These are phyloP conservation scores for Trichophyton rubrum DNA, from an alignment of 2,329 filamentous ascomycete genomes.

Conservation along the genomic window DNA sequence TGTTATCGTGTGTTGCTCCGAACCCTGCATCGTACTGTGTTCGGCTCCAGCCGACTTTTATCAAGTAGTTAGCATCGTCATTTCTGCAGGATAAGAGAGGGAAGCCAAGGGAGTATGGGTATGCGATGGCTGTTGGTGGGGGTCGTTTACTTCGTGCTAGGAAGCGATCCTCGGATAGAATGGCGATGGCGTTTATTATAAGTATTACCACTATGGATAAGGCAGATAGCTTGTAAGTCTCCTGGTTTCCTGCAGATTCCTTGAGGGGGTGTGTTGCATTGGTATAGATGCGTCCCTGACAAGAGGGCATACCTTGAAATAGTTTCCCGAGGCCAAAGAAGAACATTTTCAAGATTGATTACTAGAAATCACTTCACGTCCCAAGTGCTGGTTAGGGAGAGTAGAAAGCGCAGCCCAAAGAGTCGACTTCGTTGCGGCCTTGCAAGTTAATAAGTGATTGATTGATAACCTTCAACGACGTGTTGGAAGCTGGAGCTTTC, in stretches of 20 bases:
- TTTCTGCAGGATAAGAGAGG: neutral
- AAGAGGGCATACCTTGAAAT: constrained; percentile 49
- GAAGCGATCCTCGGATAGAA: constrained; percentile 91
- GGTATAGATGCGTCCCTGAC: neutral
- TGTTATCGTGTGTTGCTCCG: constrained; percentile 56
- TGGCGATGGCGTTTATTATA: constrained; percentile 82
- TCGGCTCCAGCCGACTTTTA: constrained; percentile 64
- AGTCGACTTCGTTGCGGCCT: too few relatives aligned
- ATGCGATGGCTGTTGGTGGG: neutral
- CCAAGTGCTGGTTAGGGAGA: neutral
- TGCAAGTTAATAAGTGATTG: too few relatives aligned
- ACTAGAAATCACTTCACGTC: constrained; percentile 1
- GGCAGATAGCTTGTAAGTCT: neutral
- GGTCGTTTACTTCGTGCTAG: constrained; percentile 56
- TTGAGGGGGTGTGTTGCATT: constrained; percentile 12
- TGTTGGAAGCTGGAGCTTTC: too few relatives aligned
- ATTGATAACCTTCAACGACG: too few relatives aligned
- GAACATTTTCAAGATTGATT: constrained; percentile 44
- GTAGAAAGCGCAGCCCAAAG: constrained; percentile 3
- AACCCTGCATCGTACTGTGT: constrained; percentile 58
- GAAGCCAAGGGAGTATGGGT: neutral
- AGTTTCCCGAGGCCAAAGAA: constrained; percentile 59
- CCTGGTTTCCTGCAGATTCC: neutral
- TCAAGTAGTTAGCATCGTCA: neutral
- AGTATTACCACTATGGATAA: constrained; percentile 56